Evolutionary conservation across 768 basidiomycete genomes (phyloP).

Genomic region (Leucocoprinus leucothites): DNA sequence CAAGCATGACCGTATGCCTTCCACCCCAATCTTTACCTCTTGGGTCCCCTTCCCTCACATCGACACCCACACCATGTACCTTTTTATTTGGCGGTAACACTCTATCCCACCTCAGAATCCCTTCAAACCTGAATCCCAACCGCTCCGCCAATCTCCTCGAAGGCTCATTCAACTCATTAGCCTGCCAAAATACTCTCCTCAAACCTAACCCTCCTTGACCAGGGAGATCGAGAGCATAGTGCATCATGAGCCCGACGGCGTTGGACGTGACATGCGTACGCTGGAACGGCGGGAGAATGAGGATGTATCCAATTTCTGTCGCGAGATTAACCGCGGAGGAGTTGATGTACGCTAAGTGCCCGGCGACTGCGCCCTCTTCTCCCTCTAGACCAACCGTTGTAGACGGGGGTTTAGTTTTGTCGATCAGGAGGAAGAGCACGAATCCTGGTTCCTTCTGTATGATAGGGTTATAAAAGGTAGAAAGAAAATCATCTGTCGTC

Average conservation of each 20-base stretch:
- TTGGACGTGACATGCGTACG: constrained; percentile 62
- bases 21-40: constrained; percentile 22
- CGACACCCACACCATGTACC: constrained; percentile 31
- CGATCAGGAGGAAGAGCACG: constrained; percentile 51
- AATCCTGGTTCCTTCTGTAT: constrained; percentile 32
- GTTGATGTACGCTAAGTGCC: constrained; percentile 48
- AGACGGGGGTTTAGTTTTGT: constrained; percentile 36
- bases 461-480: constrained; percentile 29
- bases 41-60: constrained; percentile 31
- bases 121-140: constrained; percentile 60
- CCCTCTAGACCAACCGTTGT: background rate
- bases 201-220: constrained; percentile 45
- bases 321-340: constrained; percentile 36
- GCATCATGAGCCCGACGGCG: constrained; percentile 47
- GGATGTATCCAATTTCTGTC: constrained; percentile 53
- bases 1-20: constrained; percentile 41
- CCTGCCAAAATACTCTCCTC: constrained; percentile 61
- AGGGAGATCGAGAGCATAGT: constrained; percentile 41
- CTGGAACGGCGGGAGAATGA: constrained; percentile 57
- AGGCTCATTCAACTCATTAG: constrained; percentile 42
- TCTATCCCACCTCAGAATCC: constrained; percentile 50
- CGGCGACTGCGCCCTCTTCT: constrained; percentile 39
- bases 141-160: constrained; percentile 52
- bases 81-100: constrained; percentile 39
- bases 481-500: constrained; percentile 31